Percentiles rank a stretch among this genome's conserved stretches.
These are phyloP conservation scores for Geotrichum cucujoidarum DNA, from an alignment of 1,139 yeast genomes.

Conservation along the genomic window DNA sequence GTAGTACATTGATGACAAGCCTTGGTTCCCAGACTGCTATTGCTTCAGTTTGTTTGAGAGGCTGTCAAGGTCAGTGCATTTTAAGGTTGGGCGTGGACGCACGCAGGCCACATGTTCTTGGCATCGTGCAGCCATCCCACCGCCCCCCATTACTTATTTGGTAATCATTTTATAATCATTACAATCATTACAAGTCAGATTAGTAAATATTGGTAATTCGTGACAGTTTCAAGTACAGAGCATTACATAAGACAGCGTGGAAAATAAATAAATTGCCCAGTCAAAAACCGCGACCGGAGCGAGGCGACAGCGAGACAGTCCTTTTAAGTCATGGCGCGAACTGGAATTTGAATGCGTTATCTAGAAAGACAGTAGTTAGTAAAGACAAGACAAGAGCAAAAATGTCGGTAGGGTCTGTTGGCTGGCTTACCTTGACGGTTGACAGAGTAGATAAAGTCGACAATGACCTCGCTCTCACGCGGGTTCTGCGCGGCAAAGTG, in stretches of 20 bases:
- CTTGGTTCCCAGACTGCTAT: too few relatives aligned
- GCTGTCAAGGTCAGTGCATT: too few relatives aligned
- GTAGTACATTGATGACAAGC: too few relatives aligned
- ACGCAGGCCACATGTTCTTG: too few relatives aligned
- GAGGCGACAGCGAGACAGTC: not conserved
- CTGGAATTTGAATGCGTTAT: conserved; percentile 38
- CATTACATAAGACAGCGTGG: not conserved
- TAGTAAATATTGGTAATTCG: not conserved
- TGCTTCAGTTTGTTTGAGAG: too few relatives aligned
- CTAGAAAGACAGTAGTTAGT: conserved; percentile 17
- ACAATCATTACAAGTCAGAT: not conserved
- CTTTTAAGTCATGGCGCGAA: conserved; percentile 24
- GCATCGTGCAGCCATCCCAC: too few relatives aligned
- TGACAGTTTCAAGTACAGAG: too few relatives aligned
- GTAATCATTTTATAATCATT: not conserved
- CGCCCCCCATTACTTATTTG: too few relatives aligned
- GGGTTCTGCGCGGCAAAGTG: conserved; percentile 61
- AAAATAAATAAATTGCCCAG: not conserved
- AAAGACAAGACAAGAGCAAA: not conserved
- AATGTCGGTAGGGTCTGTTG: not conserved
- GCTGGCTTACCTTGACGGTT: conserved; percentile 51
- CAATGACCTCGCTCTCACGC: conserved; percentile 71
- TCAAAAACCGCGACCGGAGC: not conserved
- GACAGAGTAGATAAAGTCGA: conserved; percentile 72
- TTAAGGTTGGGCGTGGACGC: too few relatives aligned